Conservation (phyloP, 352 stramenopile genomes). For the Pythium apleroticum region DNA sequence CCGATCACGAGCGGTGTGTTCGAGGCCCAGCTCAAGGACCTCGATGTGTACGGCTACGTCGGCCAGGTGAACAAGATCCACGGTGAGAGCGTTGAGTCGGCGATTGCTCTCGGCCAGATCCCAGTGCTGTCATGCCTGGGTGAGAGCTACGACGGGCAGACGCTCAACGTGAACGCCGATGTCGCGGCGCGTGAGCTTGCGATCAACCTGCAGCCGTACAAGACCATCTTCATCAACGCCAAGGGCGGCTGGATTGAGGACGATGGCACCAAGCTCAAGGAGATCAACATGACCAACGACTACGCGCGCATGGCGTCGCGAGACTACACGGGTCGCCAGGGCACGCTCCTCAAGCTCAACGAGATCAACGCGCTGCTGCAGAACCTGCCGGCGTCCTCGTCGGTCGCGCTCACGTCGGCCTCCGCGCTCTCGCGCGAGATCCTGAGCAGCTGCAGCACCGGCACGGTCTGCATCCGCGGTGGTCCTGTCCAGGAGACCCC, state of each 20-base stretch:
- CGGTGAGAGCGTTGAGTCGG: conserved; percentile 60
- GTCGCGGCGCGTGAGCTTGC: conserved; percentile 80
- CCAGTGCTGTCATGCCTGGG: conserved; percentile 86
- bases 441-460: conserved; percentile 81
- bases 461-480: conserved; percentile 81
- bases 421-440: conserved; percentile 81
- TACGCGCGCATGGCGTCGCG: conserved; percentile 72
- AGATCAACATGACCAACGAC: conserved; percentile 81
- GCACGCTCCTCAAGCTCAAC: conserved; percentile 91
- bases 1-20: conserved; percentile 89
- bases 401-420: conserved; percentile 85
- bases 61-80: conserved; percentile 82
- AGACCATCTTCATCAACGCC: conserved; percentile 89
- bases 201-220: conserved; percentile 79
- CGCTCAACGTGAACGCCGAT: conserved; percentile 90
- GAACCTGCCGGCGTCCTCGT: conserved; percentile 71
- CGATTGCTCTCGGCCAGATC: conserved; percentile 71
- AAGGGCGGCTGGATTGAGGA: conserved; percentile 89
- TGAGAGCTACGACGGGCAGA: conserved; percentile 68
- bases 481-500: conserved; percentile 19
- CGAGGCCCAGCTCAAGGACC: conserved; percentile 76
- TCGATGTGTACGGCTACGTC: conserved; percentile 84
- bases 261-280: conserved; percentile 79
- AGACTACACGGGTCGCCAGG: conserved; percentile 88
- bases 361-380: conserved; percentile 88